A percentile compares a stretch with the other conserved stretches of the same genome.
Conservation (phyloP, 768 basidiomycete species). For the Neoboletus magnificus region DNA sequence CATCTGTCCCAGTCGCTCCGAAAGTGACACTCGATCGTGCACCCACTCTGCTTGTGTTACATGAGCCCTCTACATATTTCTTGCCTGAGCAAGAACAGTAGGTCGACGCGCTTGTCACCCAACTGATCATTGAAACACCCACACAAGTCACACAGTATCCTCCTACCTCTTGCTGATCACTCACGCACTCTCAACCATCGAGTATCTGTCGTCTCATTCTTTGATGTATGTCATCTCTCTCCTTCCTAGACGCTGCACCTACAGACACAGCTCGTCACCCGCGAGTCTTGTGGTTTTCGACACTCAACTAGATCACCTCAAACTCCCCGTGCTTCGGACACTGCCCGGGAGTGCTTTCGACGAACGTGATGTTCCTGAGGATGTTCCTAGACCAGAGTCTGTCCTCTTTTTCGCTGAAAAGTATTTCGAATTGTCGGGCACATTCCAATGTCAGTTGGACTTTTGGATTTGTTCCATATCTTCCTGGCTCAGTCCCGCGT, state of each 20-base stretch:
- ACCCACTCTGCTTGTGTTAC: constrained; percentile 56
- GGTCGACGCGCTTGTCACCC: constrained; percentile 4
- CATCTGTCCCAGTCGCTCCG: constrained; percentile 21
- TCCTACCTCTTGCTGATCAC: constrained; percentile 51
- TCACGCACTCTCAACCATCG: constrained; percentile 43
- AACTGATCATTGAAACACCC: constrained; percentile 1
- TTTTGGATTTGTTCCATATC: background rate
- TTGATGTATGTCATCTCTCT: constrained; percentile 18
- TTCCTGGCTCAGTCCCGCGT: background rate
- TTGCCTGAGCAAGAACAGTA: constrained; percentile 23
- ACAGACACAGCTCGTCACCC: constrained; percentile 15
- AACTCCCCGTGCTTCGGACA: constrained; percentile 44
- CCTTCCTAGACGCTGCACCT: background rate
- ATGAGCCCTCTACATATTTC: constrained; percentile 61
- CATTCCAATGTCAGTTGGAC: constrained; percentile 42
- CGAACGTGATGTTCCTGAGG: constrained; percentile 17
- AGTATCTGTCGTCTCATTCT: constrained; percentile 32
- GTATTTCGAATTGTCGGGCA: constrained; percentile 53
- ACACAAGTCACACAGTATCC: constrained; percentile 37
- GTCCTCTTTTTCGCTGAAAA: constrained; percentile 43
- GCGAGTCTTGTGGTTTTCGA: constrained; percentile 57
- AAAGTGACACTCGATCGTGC: constrained; percentile 36
- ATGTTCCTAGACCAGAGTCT: constrained; percentile 31
- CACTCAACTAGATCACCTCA: constrained; percentile 48
- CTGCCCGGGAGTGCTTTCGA: constrained; percentile 15